Conservation (phyloP, 129 eudicot genomes). For the Escallonia herrerae region DNA sequence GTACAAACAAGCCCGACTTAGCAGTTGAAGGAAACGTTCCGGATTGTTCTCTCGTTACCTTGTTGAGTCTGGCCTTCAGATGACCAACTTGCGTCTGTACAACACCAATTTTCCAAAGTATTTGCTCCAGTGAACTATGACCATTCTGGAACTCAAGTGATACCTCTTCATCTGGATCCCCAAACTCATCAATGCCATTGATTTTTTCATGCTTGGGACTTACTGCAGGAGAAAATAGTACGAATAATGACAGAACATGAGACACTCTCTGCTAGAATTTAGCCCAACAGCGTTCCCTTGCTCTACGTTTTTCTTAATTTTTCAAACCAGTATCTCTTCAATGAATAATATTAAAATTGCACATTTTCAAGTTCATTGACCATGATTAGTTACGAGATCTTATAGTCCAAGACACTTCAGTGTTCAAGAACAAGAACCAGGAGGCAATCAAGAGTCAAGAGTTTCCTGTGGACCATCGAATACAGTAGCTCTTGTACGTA, state of each 20-base stretch:
- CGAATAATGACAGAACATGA: background rate
- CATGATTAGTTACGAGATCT: too few relatives aligned
- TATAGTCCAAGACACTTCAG: too few relatives aligned
- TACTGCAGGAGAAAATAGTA: conserved; percentile 10
- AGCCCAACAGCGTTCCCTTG: background rate
- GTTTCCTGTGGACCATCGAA: too few relatives aligned
- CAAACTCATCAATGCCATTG: conserved; percentile 25
- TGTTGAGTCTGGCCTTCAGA: conserved; percentile 39
- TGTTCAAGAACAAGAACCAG: too few relatives aligned
- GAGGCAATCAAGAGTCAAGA: too few relatives aligned
- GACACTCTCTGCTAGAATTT: background rate
- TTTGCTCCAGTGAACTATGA: conserved; percentile 44
- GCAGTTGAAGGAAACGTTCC: conserved; percentile 31
- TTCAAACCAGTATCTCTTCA: too few relatives aligned
- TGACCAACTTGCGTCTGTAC: conserved; percentile 38
- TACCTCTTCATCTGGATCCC: conserved; percentile 26
- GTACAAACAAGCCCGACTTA: conserved; percentile 23
- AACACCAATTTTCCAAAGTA: conserved; percentile 49
- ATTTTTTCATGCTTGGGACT: conserved; percentile 21
- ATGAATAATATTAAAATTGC: too few relatives aligned
- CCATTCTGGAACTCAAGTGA: conserved; percentile 44
- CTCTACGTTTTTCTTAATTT: too few relatives aligned
- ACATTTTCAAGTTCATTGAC: too few relatives aligned
- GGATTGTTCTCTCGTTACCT: conserved; percentile 34
- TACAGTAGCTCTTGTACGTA: too few relatives aligned